Evolutionary conservation across 345 rosid genomes (phyloP).

Genomic region (Corchorus capsularis): DNA sequence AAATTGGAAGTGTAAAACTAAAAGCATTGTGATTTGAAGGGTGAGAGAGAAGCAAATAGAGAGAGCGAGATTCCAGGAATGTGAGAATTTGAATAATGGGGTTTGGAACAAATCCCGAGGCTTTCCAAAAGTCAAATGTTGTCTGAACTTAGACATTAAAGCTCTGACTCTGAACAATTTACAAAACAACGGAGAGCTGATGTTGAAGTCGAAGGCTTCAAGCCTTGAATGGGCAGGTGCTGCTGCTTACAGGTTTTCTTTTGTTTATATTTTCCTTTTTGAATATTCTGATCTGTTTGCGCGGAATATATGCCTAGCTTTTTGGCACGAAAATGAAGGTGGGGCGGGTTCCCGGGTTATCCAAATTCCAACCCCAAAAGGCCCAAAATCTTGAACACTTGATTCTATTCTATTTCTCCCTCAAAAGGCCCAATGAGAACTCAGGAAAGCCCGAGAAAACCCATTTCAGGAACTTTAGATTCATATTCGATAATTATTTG

Average conservation of each 20-base stretch:
- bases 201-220: not conserved
- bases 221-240: not conserved
- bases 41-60: not conserved
- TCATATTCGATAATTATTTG: no score
- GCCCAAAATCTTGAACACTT: not conserved
- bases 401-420: no score
- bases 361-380: not conserved
- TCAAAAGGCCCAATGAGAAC: not conserved
- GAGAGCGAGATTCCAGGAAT: slow-evolving; percentile 30
- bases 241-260: not conserved
- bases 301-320: slow-evolving; percentile 16
- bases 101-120: slow-evolving; percentile 32
- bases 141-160: slow-evolving; percentile 7
- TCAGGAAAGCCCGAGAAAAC: not conserved
- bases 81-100: slow-evolving; percentile 27
- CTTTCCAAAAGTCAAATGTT: slow-evolving; percentile 37
- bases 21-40: not conserved
- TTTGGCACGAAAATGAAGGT: not conserved
- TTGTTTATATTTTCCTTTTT: not conserved
- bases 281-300: not conserved
- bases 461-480: not conserved
- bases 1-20: not conserved
- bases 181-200: not conserved
- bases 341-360: slow-evolving; percentile 3
- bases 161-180: not conserved